Evolutionary conservation across 192 early-diverging fungal species (phyloP).

Genomic region (Obelidium mucronatum): DNA sequence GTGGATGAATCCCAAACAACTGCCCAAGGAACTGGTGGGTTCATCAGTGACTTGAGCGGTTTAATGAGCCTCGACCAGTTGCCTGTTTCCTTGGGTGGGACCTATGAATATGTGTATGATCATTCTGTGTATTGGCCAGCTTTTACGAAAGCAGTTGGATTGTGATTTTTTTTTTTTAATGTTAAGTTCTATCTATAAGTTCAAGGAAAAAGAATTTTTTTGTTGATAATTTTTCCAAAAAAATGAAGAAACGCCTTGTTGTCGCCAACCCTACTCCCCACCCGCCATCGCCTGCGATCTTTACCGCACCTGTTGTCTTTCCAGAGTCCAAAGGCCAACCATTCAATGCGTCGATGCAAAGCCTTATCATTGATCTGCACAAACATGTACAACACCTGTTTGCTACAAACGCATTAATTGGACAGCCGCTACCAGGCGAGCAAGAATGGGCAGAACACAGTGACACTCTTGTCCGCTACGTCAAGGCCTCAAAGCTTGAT

Average conservation of each 20-base stretch:
- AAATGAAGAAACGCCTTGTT: too few species aligned
- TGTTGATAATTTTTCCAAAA: too few species aligned
- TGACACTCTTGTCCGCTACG: constrained; percentile 35
- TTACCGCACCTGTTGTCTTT: too few species aligned
- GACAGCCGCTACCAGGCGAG: constrained; percentile 33
- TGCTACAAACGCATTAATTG: neutral
- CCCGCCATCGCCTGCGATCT: too few species aligned
- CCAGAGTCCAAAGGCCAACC: too few species aligned
- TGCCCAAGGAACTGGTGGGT: constrained; percentile 8
- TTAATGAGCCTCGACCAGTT: constrained; percentile 11
- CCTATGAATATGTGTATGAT: constrained; percentile 26
- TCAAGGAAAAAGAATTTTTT: too few species aligned
- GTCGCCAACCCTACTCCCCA: too few species aligned
- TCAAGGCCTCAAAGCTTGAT: constrained; percentile 75
- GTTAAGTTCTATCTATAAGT: too few species aligned
- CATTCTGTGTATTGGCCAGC: constrained; percentile 19
- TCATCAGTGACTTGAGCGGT: neutral
- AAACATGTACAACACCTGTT: neutral
- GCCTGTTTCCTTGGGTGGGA: constrained; percentile 7
- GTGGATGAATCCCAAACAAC: constrained; percentile 19
- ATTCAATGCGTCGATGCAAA: too few species aligned
- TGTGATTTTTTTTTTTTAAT: too few species aligned
- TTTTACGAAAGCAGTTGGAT: constrained; percentile 11
- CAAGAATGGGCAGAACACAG: constrained; percentile 41
- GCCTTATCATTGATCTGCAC: too few species aligned